These are phyloP conservation scores for Sedum album DNA, from an alignment of 164 flowering plant species.

Conservation along the genomic window DNA sequence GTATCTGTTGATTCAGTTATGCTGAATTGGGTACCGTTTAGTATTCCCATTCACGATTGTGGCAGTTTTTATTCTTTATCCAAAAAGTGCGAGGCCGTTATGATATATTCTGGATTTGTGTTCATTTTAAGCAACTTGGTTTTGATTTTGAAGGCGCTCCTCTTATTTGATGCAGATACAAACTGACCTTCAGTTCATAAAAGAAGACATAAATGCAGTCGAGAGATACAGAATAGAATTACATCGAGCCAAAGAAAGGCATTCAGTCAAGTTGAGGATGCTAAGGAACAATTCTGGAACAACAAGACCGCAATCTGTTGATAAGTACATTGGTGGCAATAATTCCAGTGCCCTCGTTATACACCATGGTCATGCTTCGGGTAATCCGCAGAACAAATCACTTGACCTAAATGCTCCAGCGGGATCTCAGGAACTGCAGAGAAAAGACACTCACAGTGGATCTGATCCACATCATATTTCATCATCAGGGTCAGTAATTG, in stretches of 20 bases:
- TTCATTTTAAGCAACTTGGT: background rate
- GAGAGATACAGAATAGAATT: slow-evolving; percentile 75
- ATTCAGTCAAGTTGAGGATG: slow-evolving; percentile 54
- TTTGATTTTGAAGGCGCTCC: background rate
- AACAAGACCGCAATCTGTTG: slow-evolving; percentile 38
- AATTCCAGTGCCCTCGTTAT: slow-evolving; percentile 36
- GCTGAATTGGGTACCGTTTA: too few relatives aligned
- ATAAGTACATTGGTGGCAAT: slow-evolving; percentile 39
- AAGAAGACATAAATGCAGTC: slow-evolving; percentile 72
- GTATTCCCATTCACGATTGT: too few relatives aligned
- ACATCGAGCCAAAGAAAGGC: slow-evolving; percentile 56
- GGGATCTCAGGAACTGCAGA: slow-evolving; percentile 39
- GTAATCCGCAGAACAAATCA: slow-evolving; percentile 39
- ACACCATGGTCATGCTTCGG: slow-evolving; percentile 37
- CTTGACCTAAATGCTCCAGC: slow-evolving; percentile 36
- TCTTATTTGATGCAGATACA: slow-evolving; percentile 42
- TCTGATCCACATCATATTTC: slow-evolving; percentile 41
- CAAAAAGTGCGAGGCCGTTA: background rate
- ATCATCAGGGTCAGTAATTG: slow-evolving; percentile 55
- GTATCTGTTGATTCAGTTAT: too few relatives aligned
- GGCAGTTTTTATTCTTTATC: too few relatives aligned
- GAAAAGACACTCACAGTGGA: slow-evolving; percentile 52
- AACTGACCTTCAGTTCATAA: slow-evolving; percentile 78
- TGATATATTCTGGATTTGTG: background rate
- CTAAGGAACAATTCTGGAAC: slow-evolving; percentile 46